phyloP scores from a whole-genome alignment of 2,329 filamentous ascomycete species.

The Diaporthe longicolla region DNA sequence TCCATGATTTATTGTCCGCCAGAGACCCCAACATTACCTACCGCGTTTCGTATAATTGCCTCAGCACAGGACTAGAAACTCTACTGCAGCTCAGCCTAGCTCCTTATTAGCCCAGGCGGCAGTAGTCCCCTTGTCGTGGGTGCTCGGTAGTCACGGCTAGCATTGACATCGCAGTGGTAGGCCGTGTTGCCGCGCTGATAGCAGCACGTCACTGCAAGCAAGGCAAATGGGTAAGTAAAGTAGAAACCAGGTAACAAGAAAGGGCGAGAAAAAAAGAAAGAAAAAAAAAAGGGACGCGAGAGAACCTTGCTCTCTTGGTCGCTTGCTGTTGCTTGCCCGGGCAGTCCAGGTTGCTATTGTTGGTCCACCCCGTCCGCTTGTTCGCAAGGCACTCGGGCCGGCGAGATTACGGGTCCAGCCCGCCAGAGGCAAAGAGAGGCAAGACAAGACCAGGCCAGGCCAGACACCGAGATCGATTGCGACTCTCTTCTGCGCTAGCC shows the following conservation, averaged over 20 bases:
- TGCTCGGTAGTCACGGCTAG: constrained; percentile 4
- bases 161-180: background rate
- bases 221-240: too few relatives aligned
- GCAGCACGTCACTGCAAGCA: constrained; percentile 14
- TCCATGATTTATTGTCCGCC: background rate
- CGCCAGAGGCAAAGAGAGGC: background rate
- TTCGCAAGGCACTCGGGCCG: constrained; percentile 16
- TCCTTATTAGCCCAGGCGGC: background rate
- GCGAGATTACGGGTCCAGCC: constrained; percentile 7
- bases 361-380: constrained; percentile 8
- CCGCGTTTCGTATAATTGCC: constrained; percentile 14
- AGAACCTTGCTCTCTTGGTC: background rate
- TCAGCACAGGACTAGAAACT: constrained; percentile 18
- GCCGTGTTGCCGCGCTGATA: background rate
- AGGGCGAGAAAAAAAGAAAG: background rate
- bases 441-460: constrained; percentile 6
- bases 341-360: background rate
- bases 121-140: background rate
- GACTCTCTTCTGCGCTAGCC: constrained; percentile 33
- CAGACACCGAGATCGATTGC: constrained; percentile 27
- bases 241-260: background rate
- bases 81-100: constrained; percentile 24
- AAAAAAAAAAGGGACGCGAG: background rate
- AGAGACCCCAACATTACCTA: background rate
- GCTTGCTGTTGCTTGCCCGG: background rate